Conservation (phyloP, 148 eudicot species). For the Spergularia marina region DNA sequence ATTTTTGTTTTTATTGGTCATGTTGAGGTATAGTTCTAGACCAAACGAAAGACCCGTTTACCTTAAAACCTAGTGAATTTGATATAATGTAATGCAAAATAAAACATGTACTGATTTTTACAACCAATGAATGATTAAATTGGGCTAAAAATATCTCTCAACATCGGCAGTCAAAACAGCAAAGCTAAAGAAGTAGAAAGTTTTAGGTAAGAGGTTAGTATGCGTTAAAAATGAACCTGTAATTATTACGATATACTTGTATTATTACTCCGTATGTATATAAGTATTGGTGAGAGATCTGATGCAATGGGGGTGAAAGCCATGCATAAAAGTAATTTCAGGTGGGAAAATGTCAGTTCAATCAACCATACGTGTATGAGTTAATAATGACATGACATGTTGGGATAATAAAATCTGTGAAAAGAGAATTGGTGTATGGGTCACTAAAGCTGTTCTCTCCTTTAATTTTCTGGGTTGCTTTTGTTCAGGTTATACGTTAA, state of each 20-base stretch:
- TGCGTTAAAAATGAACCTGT: constrained; percentile 1
- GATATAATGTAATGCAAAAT: too few species aligned
- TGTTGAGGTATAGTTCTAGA: too few species aligned
- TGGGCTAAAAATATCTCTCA: too few species aligned
- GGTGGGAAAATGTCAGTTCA: constrained; percentile 25
- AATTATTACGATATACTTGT: neutral
- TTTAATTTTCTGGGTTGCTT: constrained; percentile 14
- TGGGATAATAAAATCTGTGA: constrained; percentile 20
- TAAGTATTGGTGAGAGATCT: too few species aligned
- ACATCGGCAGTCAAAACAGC: too few species aligned
- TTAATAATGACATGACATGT: constrained; percentile 3
- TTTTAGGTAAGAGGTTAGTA: neutral
- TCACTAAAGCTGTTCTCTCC: constrained; percentile 23
- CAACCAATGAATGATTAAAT: too few species aligned
- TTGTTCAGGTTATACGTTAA: constrained; percentile 1
- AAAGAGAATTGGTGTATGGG: constrained; percentile 25
- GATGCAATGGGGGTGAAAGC: constrained; percentile 2
- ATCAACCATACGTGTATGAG: neutral
- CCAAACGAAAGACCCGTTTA: too few species aligned
- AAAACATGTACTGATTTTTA: too few species aligned
- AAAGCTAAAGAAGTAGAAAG: too few species aligned
- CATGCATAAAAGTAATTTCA: constrained; percentile 11
- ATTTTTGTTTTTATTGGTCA: too few species aligned
- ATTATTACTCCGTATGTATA: too few species aligned
- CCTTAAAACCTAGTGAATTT: too few species aligned